These are phyloP conservation scores for Podospora didyma DNA, from an alignment of 495 filamentous ascomycete genomes.

Conservation along the genomic window DNA sequence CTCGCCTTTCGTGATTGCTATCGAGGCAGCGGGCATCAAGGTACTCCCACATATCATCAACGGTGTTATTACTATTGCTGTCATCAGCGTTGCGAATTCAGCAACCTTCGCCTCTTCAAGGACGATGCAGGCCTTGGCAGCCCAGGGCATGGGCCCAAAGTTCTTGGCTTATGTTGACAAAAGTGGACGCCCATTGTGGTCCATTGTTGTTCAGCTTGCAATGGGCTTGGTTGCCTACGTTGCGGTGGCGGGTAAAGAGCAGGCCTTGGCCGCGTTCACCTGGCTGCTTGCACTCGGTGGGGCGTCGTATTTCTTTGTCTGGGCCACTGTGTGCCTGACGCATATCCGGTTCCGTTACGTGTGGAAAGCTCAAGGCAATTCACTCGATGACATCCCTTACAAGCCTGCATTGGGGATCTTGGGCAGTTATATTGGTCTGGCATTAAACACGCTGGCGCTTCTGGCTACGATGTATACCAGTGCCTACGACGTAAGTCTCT, in stretches of 20 bases:
- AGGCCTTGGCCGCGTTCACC: constrained; percentile 33
- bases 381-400: constrained; percentile 47
- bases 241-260: constrained; percentile 20
- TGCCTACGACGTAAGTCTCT: constrained; percentile 38
- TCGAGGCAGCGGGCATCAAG: constrained; percentile 59
- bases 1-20: constrained; percentile 67
- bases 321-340: constrained; percentile 63
- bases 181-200: constrained; percentile 52
- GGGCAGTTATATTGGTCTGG: constrained; percentile 59
- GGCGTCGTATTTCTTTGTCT: constrained; percentile 64
- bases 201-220: constrained; percentile 46
- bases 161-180: constrained; percentile 55
- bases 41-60: constrained; percentile 69
- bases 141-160: constrained; percentile 54
- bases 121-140: constrained; percentile 58
- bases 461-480: constrained; percentile 53
- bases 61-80: constrained; percentile 60
- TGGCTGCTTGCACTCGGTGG: constrained; percentile 71
- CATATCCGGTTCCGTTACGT: constrained; percentile 72
- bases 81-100: constrained; percentile 59
- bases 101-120: constrained; percentile 59
- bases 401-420: constrained; percentile 52
- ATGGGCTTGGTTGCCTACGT: constrained; percentile 43
- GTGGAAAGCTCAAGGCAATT: constrained; percentile 46
- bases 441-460: constrained; percentile 55